These are phyloP conservation scores for Coemansia aciculifera DNA, from an alignment of 192 early-diverging fungal genomes.

Conservation along the genomic window DNA sequence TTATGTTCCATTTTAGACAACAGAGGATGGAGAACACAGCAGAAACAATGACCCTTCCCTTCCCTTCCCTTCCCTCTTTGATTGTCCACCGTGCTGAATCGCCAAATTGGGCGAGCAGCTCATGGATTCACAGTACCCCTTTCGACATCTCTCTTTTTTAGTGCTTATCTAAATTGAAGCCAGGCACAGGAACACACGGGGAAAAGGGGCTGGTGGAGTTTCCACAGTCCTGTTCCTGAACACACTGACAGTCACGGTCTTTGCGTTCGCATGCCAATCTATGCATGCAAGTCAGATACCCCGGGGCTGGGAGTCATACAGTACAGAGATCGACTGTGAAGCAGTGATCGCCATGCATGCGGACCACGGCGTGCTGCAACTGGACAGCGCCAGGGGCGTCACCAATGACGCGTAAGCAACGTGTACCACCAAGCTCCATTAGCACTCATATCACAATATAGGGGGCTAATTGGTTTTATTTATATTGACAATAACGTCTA, in stretches of 20 bases:
- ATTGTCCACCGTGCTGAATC: background rate
- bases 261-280: background rate
- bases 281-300: background rate
- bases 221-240: background rate
- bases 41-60: background rate
- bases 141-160: too few species aligned
- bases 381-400: background rate
- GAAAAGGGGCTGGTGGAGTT: background rate
- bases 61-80: background rate
- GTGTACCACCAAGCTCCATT: background rate
- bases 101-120: background rate
- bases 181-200: background rate
- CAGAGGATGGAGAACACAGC: too few species aligned
- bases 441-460: background rate
- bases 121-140: too few species aligned
- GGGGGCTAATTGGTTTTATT: background rate
- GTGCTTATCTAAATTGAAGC: background rate
- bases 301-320: background rate
- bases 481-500: background rate
- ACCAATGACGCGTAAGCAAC: background rate
- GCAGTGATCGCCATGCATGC: background rate
- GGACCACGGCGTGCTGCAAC: background rate
- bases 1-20: background rate
- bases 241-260: background rate
- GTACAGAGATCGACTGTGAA: background rate